Evolutionary conservation across 805 yeast genomes (phyloP).

Genomic region (Naumovozyma castellii): DNA sequence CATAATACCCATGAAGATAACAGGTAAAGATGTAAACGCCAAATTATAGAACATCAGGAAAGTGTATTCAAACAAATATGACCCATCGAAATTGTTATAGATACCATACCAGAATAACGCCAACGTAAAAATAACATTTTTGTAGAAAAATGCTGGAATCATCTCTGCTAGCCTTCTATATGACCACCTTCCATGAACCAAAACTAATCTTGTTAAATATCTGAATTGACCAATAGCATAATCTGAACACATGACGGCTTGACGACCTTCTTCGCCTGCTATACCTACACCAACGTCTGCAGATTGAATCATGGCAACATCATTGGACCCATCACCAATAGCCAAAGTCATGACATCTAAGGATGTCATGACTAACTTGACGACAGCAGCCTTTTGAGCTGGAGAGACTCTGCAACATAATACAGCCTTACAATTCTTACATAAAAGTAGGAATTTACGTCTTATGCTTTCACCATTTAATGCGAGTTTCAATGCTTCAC

Average conservation of each 20-base stretch:
- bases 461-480: conserved; percentile 35
- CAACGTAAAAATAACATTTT: conserved; percentile 65
- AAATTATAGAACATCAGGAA: conserved; percentile 71
- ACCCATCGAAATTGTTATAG: conserved; percentile 65
- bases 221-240: conserved; percentile 81
- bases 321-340: conserved; percentile 84
- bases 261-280: conserved; percentile 87
- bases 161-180: conserved; percentile 73
- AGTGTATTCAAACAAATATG: conserved; percentile 70
- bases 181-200: conserved; percentile 84
- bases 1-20: conserved; percentile 65
- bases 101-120: conserved; percentile 77
- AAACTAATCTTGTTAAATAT: conserved; percentile 51
- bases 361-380: conserved; percentile 61
- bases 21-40: conserved; percentile 76
- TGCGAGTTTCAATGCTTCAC: conserved; percentile 60
- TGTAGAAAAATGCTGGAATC: conserved; percentile 75
- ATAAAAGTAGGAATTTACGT: conserved; percentile 55
- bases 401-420: conserved; percentile 85
- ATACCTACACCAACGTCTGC: conserved; percentile 86
- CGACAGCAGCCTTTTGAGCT: conserved; percentile 79
- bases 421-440: conserved; percentile 75
- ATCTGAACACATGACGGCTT: conserved; percentile 82
- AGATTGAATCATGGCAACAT: conserved; percentile 85
- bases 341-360: conserved; percentile 78